phyloP scores from a whole-genome alignment of 2,329 filamentous ascomycete species.

The Sarocladium kiliense region DNA sequence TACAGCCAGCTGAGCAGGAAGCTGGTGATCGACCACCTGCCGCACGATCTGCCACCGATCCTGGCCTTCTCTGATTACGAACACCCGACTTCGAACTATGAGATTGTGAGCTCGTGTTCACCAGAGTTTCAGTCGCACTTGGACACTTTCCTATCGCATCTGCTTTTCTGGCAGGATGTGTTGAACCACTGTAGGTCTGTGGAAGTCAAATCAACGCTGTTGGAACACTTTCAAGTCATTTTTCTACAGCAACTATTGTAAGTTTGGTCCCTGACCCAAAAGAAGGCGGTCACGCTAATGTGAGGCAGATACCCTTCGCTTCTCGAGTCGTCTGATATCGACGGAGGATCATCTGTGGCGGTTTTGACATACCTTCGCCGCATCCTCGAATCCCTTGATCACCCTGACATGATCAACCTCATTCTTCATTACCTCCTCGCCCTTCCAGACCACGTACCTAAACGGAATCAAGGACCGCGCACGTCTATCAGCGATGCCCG shows the following conservation, averaged over 20 bases:
- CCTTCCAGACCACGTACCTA: conserved; percentile 53
- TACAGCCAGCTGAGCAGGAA: conserved; percentile 67
- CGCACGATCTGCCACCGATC: conserved; percentile 72
- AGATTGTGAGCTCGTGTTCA: conserved; percentile 70
- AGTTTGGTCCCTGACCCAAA: conserved; percentile 25
- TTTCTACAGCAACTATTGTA: conserved; percentile 92
- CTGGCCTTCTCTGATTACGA: conserved; percentile 86
- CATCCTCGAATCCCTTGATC: conserved; percentile 85
- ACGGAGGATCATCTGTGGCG: conserved; percentile 93
- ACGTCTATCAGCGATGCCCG: conserved; percentile 63
- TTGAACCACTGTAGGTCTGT: conserved; percentile 89
- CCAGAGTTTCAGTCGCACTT: conserved; percentile 78
- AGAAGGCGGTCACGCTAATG: neutral
- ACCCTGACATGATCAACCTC: conserved; percentile 89
- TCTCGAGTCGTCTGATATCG: conserved; percentile 92
- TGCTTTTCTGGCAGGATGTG: conserved; percentile 97
- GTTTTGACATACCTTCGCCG: conserved; percentile 89
- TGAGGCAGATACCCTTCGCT: conserved; percentile 77
- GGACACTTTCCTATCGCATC: conserved; percentile 88
- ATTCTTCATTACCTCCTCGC: conserved; percentile 90
- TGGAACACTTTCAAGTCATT: conserved; percentile 96
- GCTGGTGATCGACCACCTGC: conserved; percentile 72
- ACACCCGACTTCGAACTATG: conserved; percentile 62
- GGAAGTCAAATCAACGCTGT: conserved; percentile 85
- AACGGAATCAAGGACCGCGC: neutral